Evolutionary conservation across 169 alveolate species (phyloP).

Genomic region (Plasmodium sp.): DNA sequence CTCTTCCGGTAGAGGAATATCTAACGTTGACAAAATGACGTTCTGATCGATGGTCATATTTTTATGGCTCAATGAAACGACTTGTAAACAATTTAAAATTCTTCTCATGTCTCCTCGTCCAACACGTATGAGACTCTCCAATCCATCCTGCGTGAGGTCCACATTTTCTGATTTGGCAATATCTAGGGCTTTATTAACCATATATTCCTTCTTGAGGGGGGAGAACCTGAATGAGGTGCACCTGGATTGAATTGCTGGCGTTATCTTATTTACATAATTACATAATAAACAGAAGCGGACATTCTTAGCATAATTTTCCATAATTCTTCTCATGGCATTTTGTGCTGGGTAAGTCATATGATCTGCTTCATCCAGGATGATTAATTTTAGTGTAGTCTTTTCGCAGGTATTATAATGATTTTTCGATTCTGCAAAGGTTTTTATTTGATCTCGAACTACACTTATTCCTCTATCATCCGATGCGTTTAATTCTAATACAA

Average conservation of each 20-base stretch:
- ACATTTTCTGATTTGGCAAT: slow-evolving; percentile 91
- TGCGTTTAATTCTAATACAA: slow-evolving; percentile 96
- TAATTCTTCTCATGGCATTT: slow-evolving; percentile 97
- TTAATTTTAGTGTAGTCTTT: slow-evolving; percentile 88
- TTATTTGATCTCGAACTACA: slow-evolving; percentile 97
- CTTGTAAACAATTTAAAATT: slow-evolving; percentile 96
- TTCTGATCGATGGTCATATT: slow-evolving; percentile 82
- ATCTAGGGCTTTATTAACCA: slow-evolving; percentile 86
- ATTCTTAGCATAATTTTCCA: slow-evolving; percentile 97
- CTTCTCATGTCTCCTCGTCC: slow-evolving; percentile 99
- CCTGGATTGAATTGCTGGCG: slow-evolving; percentile 97
- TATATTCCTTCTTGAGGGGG: slow-evolving; percentile 89
- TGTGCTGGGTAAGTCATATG: slow-evolving; percentile 98
- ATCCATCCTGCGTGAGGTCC: slow-evolving; percentile 87
- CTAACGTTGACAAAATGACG: slow-evolving; percentile 90
- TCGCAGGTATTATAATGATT: slow-evolving; percentile 79
- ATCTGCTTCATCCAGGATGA: slow-evolving; percentile 98
- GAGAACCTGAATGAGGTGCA: slow-evolving; percentile 97
- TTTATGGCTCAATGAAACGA: slow-evolving; percentile 85
- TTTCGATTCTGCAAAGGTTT: slow-evolving; percentile 93
- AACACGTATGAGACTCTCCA: slow-evolving; percentile 89
- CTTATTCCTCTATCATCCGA: slow-evolving; percentile 99
- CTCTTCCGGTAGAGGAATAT: slow-evolving; percentile 91
- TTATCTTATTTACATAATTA: slow-evolving; percentile 96
- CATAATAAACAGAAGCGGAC: slow-evolving; percentile 98